These are phyloP conservation scores for Backusella circina DNA, from an alignment of 192 early-diverging fungal genomes.

Conservation along the genomic window DNA sequence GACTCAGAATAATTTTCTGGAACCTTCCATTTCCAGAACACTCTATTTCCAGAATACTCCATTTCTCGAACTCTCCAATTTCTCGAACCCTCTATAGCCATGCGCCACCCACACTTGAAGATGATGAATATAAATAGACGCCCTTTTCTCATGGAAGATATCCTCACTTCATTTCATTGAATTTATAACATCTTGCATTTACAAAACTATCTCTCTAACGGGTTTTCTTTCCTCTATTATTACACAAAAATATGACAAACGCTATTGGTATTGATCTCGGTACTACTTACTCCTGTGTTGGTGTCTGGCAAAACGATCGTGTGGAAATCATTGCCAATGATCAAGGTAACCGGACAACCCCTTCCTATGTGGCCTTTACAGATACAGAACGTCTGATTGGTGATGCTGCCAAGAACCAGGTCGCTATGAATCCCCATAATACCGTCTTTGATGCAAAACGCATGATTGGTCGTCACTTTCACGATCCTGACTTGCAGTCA, in stretches of 20 bases:
- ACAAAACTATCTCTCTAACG: too few relatives aligned
- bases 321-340: conserved; percentile 98
- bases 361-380: conserved; percentile 94
- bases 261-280: conserved; percentile 88
- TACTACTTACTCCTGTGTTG: conserved; percentile 92
- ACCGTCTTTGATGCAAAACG: conserved; percentile 99
- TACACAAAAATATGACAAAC: too few relatives aligned
- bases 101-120: too few relatives aligned
- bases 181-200: too few relatives aligned
- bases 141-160: too few relatives aligned
- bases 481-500: conserved; percentile 87
- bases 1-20: neutral
- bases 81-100: neutral
- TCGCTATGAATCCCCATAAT: conserved; percentile 95
- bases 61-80: neutral
- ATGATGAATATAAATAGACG: too few relatives aligned
- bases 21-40: neutral
- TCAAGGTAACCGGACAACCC: conserved; percentile 96
- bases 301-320: conserved; percentile 58
- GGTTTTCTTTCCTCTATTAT: too few relatives aligned
- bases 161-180: too few relatives aligned
- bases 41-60: neutral
- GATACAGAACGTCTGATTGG: conserved; percentile 96
- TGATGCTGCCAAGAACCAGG: conserved; percentile 98
- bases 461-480: conserved; percentile 90